These are phyloP conservation scores for Lodderomyces elongisporus DNA, from an alignment of 1,139 yeast genomes.

Conservation along the genomic window DNA sequence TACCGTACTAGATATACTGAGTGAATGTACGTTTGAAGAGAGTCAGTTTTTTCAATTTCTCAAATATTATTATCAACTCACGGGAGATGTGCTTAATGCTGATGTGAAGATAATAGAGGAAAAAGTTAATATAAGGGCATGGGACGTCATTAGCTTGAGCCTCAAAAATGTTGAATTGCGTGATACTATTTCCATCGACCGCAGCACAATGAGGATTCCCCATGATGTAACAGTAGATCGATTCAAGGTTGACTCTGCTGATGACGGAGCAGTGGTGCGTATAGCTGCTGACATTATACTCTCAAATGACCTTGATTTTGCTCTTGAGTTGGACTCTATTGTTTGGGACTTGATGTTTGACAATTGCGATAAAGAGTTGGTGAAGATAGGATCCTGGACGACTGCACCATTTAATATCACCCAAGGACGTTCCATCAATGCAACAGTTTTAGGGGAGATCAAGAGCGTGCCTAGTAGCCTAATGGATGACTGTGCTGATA, in stretches of 20 bases:
- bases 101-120: constrained; percentile 19
- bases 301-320: constrained; percentile 17
- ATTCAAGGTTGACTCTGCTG: constrained; percentile 7
- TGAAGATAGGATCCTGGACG: constrained; percentile 23
- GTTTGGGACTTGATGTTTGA: constrained; percentile 25
- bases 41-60: constrained; percentile 19
- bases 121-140: constrained; percentile 13
- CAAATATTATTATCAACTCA: constrained; percentile 14
- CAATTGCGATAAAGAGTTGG: constrained; percentile 20
- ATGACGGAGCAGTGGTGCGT: constrained; percentile 2
- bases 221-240: constrained; percentile 13
- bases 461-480: constrained; percentile 17
- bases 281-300: constrained; percentile 8
- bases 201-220: constrained; percentile 10
- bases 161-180: constrained; percentile 17
- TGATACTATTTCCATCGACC: constrained; percentile 14
- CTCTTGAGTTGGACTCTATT: constrained; percentile 16
- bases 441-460: constrained; percentile 12
- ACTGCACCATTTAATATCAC: constrained; percentile 14
- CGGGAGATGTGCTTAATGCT: constrained; percentile 14
- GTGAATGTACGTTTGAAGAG: constrained; percentile 19
- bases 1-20: constrained; percentile 24
- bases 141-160: constrained; percentile 14
- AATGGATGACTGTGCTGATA: constrained; percentile 17
- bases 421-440: constrained; percentile 15